Evolutionary conservation across 495 filamentous ascomycete genomes (phyloP).

Genomic region (Annulohypoxylon stygium): DNA sequence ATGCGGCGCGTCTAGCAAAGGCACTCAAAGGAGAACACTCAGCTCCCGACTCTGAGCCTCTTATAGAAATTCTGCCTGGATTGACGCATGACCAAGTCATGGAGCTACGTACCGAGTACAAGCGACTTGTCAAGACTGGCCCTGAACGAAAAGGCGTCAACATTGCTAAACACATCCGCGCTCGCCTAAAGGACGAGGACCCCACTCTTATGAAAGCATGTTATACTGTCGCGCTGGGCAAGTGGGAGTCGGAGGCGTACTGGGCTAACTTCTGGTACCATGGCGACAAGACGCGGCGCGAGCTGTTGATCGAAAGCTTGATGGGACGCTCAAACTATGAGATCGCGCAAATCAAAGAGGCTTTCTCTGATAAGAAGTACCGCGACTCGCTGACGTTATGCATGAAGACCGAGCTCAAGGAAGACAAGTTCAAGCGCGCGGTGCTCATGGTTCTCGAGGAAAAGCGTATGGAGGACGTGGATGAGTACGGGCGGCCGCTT

Average conservation of each 20-base stretch:
- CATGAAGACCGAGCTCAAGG: constrained; percentile 91
- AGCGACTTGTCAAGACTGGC: constrained; percentile 81
- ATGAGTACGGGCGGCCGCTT: constrained; percentile 58
- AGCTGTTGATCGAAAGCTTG: constrained; percentile 91
- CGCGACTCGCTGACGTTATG: constrained; percentile 82
- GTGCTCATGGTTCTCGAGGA: constrained; percentile 88
- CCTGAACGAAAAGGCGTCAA: constrained; percentile 85
- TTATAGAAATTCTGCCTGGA: constrained; percentile 86
- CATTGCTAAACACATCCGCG: constrained; percentile 94
- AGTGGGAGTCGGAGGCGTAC: constrained; percentile 94
- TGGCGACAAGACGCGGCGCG: constrained; percentile 81
- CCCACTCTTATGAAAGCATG: constrained; percentile 83
- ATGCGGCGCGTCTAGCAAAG: constrained; percentile 80
- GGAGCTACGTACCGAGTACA: constrained; percentile 87
- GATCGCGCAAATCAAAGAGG: constrained; percentile 90
- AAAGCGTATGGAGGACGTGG: constrained; percentile 81
- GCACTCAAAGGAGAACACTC: constrained; percentile 78
- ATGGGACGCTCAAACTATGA: constrained; percentile 91
- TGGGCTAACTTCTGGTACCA: constrained; percentile 99
- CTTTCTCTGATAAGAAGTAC: constrained; percentile 93
- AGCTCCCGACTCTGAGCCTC: constrained; percentile 72
- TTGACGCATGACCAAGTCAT: constrained; percentile 88
- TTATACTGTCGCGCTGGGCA: constrained; percentile 90
- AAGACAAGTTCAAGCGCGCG: constrained; percentile 93
- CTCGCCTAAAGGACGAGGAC: constrained; percentile 75